Evolutionary conservation across 2,329 filamentous ascomycete genomes (phyloP), one percentile per base, ranked within the genome.

Genomic region (Pyrenochaeta sp.): DNA sequence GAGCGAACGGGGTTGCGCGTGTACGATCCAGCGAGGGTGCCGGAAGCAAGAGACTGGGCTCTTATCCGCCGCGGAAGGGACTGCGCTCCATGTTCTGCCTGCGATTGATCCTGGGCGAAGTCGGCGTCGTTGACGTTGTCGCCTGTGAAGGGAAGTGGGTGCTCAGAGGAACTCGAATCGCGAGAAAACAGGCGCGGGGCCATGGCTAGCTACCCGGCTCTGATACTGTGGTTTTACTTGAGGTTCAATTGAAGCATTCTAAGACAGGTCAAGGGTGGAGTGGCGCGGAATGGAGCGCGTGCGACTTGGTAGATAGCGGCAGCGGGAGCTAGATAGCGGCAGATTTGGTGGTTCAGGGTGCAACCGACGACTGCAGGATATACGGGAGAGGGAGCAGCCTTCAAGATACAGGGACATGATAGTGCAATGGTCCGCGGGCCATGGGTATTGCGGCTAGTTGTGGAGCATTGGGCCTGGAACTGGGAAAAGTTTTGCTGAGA

Each of bases 1-100:
- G 89, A 91, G 54, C 90, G 84, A 48, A 90, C 88, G 4, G 90
- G 90, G 59, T 90, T 89, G 73, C 77, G 71, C 24, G 68, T 67
- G 58, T 71, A 75, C 4, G 74, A 77, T 24, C 66, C 63, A 1
- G 73, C 71, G 19, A 75, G 65, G 12, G 64, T 56, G 39, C 51
- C 53, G 1, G 71, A 62, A 1, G 70, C 56, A 15, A 64, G 61
- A 7, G 74, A 72, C 30, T 65, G 60, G 7, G 69, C 66, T 58
- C 72, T 52, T 50, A 70, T 72, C 39, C 72, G 68, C 25, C 69
- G 69, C 24, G 72, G 65, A 19, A 71, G 56, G 24, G 69, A 66
- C 28, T 59, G 62, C 8, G 68, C 67, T 24, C 69, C 70, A 48
- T 61, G 48, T 46, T 71, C 67, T n/a, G 62, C 52, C n/a, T 64